phyloP scores from a whole-genome alignment of 2,329 filamentous ascomycete genomes.

The Diaporthe caulivora region DNA sequence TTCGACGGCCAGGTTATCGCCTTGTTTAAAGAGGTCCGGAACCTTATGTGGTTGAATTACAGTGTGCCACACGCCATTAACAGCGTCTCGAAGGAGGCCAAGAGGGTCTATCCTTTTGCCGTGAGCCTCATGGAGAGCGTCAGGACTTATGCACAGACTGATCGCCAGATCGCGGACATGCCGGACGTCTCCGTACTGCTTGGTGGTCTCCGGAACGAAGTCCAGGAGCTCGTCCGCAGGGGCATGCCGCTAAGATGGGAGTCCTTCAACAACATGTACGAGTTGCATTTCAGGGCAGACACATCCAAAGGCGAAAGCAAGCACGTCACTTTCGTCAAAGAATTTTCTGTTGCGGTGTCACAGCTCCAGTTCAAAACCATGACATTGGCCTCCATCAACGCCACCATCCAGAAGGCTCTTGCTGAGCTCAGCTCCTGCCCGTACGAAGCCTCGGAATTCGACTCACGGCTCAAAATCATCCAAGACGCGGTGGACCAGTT shows the following conservation, averaged over 20 bases:
- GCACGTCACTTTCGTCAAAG: slow-evolving; percentile 95
- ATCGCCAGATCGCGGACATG: slow-evolving; percentile 86
- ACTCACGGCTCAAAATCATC: slow-evolving; percentile 83
- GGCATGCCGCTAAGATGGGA: slow-evolving; percentile 96
- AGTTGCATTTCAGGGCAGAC: slow-evolving; percentile 80
- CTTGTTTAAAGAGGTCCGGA: slow-evolving; percentile 97
- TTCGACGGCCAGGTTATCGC: slow-evolving; percentile 98
- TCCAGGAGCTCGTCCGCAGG: slow-evolving; percentile 84
- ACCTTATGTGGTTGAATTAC: slow-evolving; percentile 94
- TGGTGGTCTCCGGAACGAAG: slow-evolving; percentile 91
- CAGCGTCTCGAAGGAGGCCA: slow-evolving; percentile 98
- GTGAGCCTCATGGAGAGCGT: slow-evolving; percentile 99
- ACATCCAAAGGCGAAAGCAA: slow-evolving; percentile 75
- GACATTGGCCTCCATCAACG: slow-evolving; percentile 81
- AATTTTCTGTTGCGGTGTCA: slow-evolving; percentile 89
- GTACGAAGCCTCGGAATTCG: slow-evolving; percentile 85
- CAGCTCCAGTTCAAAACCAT: slow-evolving; percentile 89
- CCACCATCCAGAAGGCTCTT: slow-evolving; percentile 84
- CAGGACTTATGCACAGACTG: slow-evolving; percentile 90
- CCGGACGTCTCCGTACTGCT: slow-evolving; percentile 87
- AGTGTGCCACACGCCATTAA: slow-evolving; percentile 94
- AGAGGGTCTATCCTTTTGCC: slow-evolving; percentile 96
- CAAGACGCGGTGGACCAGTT: slow-evolving; percentile 96
- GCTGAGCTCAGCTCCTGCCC: slow-evolving; percentile 86
- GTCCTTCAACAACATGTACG: slow-evolving; percentile 96